Base-by-base conservation (phyloP, 257 asterid species). In the Solanum bulbocastanum region DNA sequence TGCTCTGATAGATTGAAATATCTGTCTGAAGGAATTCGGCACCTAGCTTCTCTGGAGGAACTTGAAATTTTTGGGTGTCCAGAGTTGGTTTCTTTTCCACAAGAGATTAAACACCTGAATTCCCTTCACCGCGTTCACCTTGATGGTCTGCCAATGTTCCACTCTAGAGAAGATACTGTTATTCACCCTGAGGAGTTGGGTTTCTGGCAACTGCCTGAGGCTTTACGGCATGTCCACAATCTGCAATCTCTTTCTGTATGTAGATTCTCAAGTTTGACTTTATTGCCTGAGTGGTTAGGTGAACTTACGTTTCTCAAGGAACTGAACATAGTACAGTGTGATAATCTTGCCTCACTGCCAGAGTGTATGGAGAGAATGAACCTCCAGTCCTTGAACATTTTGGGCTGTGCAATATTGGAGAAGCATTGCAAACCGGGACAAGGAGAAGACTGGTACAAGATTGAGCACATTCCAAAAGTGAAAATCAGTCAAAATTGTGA, bases 281-380 rank as follows among this genome's bases (percentile, higher is more conserved):
- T 74, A 33, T 60, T 91, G 33, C 89, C 92, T 5, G 89, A 89
- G 39, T 86, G 90, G 86, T 76, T 88, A 85, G 74, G 83, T 10
- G 72, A 73, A 4, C 27, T 89, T 9, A 83, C 66, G 1, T 68
- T 15, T 69, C 91, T 88, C 20, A 33, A n/a, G 14, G 11, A 5
- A 12, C 69, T 91, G 75, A 1, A 3, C 27, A 56, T 89, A 22
- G 2, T 2, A 1, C 3, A 42, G 5, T 89, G 91, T 84, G 84
- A 86, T 30, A 87, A 81, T 15, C 33, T 91, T 14, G 74, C 78
- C 32, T 62, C 88, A 44, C 85, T 91, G 86, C 90, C 92, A 11
- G 56, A 62, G 10, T 35, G 74, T 58, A 83, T 91, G 12, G 71
- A 58, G 69, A 60, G 76, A 37, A 25, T 73, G 42, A 78, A 84